Conservation (phyloP, 257 asterid species). For the Haberlea rhodopensis region DNA sequence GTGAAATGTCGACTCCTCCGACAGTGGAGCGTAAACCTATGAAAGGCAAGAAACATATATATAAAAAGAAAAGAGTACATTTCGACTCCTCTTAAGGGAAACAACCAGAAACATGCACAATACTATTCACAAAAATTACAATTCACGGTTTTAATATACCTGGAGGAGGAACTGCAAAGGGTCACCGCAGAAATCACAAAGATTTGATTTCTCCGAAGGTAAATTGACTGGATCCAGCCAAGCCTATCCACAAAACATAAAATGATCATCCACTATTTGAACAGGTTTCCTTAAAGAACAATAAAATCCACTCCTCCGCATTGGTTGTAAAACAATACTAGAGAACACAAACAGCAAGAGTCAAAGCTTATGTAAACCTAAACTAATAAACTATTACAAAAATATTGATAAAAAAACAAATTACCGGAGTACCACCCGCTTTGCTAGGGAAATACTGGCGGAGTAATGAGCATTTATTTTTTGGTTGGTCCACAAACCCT, state of each 20-base stretch:
- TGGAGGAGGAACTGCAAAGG: constrained; percentile 94
- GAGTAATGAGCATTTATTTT: constrained; percentile 54
- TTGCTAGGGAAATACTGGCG: constrained; percentile 88
- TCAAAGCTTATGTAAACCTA: neutral
- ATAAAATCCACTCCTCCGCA: neutral
- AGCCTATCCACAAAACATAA: constrained; percentile 49
- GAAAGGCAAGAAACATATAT: constrained; percentile 16
- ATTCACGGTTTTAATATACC: constrained; percentile 40
- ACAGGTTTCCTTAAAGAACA: constrained; percentile 5
- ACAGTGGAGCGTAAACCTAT: constrained; percentile 87
- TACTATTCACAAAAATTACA: neutral
- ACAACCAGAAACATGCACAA: neutral
- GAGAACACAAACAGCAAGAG: neutral
- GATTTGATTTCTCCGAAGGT: constrained; percentile 56
- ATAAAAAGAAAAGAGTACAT: neutral
- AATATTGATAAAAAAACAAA: neutral
- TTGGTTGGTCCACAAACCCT: constrained; percentile 73
- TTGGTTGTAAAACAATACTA: neutral
- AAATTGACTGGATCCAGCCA: constrained; percentile 89
- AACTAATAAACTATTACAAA: neutral
- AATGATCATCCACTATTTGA: constrained; percentile 11
- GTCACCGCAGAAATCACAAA: constrained; percentile 76
- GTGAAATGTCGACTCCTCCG: constrained; percentile 78
- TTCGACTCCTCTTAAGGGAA: neutral
- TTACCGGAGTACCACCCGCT: constrained; percentile 97